These are phyloP conservation scores for Mrakia hoshinonis DNA, from an alignment of 768 basidiomycete genomes.

Conservation along the genomic window DNA sequence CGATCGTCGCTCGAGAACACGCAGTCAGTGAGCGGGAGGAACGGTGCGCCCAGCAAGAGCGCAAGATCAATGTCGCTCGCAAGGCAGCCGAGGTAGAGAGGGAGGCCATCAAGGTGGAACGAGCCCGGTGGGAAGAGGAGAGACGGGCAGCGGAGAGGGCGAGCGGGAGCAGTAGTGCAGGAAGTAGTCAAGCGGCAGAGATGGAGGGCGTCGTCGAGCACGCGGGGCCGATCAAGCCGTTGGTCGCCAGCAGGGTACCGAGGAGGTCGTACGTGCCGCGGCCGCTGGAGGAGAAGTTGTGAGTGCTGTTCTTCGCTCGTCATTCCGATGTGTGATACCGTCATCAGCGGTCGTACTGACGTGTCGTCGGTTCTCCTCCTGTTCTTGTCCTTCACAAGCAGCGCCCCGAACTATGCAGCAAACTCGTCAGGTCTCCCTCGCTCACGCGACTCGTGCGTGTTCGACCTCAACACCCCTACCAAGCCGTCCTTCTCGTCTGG, in stretches of 20 bases:
- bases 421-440: constrained; percentile 8
- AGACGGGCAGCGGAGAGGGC: background rate
- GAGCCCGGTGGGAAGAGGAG: constrained; percentile 26
- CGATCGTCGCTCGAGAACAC: constrained; percentile 9
- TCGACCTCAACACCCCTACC: constrained; percentile 28
- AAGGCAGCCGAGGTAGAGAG: constrained; percentile 6
- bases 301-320: background rate
- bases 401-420: constrained; percentile 5
- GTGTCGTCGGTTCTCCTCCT: background rate
- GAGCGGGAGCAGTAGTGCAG: constrained; percentile 1
- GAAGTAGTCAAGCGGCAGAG: constrained; percentile 2
- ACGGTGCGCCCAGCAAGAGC: constrained; percentile 13
- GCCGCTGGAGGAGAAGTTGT: constrained; percentile 28
- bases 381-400: background rate
- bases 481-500: constrained; percentile 19
- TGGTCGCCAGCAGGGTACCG: constrained; percentile 22
- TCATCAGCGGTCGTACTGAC: background rate
- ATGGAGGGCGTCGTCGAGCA: constrained; percentile 29
- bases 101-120: constrained; percentile 16
- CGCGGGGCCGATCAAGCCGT: constrained; percentile 1
- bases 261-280: constrained; percentile 24
- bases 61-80: background rate
- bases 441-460: constrained; percentile 28
- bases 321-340: background rate
- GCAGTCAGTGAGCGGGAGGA: constrained; percentile 20